Evolutionary conservation across 140 eudicot species (phyloP), one percentile per base, ranked within the genome.

Genomic region (Stevia rebaudiana): DNA sequence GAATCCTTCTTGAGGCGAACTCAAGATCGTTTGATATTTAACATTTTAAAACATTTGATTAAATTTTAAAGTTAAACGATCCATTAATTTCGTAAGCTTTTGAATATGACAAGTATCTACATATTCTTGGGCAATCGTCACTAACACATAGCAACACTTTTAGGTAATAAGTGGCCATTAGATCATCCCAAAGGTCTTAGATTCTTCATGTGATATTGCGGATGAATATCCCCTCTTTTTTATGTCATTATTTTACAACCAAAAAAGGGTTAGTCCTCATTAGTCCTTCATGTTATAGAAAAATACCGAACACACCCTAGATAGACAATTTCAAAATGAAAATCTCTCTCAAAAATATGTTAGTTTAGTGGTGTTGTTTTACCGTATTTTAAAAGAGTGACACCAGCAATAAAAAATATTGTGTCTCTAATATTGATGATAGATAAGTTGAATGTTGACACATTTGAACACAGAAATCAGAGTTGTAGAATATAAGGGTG

Each of bases 151-250:
- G 13, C 47, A 36, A 67, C 35, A 63, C n/a, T 65, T 67, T 55
- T 8, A 33, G 67, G 60, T 65, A 25, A 40, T 47, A 59, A 74
- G 74, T 59, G 81, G 70, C 78, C 70, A 49, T 77, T 71, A 71
- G 78, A 50, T 77, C 70, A 49, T 71, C 70, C 78, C 81, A 77
- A 77, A 40, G 81, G 81, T 66, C 68, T 42, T 56, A 44, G 75
- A 58, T 68, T 69, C 70, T 41, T 55, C 65, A 75, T 17, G 19
- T 31, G 24, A 39, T 51, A 16, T 64, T 48, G 23, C 63, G 30
- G 42, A 55, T 63, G 60, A 50, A 63, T 70, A 65, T 47, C 42
- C 72, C 57, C 48, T 55, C 61, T 65, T 55, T 30, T 54, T 0
- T 55, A 25, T 42, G 64, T 64, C 43, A 36, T 8, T 30, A 52